Conservation (phyloP, 768 basidiomycete genomes). For the Inosperma sp. region DNA sequence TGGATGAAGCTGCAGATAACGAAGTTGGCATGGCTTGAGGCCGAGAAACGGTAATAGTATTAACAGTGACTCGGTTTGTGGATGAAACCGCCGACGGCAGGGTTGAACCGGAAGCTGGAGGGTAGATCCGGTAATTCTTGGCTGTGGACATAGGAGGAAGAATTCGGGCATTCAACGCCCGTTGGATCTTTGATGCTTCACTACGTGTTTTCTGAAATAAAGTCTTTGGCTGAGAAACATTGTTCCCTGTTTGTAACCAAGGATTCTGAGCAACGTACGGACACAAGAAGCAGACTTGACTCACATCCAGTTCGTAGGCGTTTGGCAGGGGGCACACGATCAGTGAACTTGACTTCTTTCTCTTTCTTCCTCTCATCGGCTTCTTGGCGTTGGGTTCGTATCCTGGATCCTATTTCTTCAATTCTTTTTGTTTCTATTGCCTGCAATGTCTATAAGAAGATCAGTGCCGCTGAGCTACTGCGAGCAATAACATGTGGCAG, state of each 20-base stretch:
- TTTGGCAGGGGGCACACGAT: slow-evolving; percentile 62
- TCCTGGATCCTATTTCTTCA: slow-evolving; percentile 55
- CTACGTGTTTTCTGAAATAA: slow-evolving; percentile 73
- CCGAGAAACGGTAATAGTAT: slow-evolving; percentile 41
- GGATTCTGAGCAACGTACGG: slow-evolving; percentile 8
- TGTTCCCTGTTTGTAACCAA: slow-evolving; percentile 31
- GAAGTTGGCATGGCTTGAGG: slow-evolving; percentile 20
- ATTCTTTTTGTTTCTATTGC: slow-evolving; percentile 59
- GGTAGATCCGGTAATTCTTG: slow-evolving; percentile 42
- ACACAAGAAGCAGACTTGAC: slow-evolving; percentile 19
- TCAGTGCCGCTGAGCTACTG: slow-evolving; percentile 9
- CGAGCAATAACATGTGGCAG: slow-evolving; percentile 6
- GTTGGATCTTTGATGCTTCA: slow-evolving; percentile 65
- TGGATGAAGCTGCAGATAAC: slow-evolving; percentile 10
- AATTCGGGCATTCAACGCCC: slow-evolving; percentile 49
- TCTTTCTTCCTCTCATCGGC: slow-evolving; percentile 74
- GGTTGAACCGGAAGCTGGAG: slow-evolving; percentile 32
- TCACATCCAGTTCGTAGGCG: slow-evolving; percentile 54
- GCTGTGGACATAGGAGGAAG: slow-evolving; percentile 50
- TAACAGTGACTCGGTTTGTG: slow-evolving; percentile 47
- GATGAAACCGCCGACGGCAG: slow-evolving; percentile 34
- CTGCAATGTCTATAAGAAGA: slow-evolving; percentile 42
- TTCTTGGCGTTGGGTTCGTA: slow-evolving; percentile 64
- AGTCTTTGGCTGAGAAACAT: slow-evolving; percentile 49
- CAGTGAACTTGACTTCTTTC: slow-evolving; percentile 70